A percentile compares a stretch with the other conserved stretches of the same genome.
Evolutionary conservation across 2,329 filamentous ascomycete genomes (phyloP).

Genomic region (Colletotrichum acutatum): DNA sequence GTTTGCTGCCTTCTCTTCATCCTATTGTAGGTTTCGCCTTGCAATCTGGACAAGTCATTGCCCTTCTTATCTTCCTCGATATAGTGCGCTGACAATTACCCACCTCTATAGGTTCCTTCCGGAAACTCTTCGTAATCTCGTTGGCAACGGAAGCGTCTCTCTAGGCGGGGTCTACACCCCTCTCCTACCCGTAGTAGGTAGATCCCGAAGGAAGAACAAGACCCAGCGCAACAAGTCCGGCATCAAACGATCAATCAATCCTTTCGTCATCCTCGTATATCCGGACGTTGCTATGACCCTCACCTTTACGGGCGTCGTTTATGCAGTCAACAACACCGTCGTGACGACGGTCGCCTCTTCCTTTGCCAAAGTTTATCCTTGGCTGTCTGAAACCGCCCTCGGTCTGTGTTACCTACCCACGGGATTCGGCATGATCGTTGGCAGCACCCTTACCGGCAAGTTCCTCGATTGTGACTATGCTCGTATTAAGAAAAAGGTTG

Average conservation of each 20-base stretch:
- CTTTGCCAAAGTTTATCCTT: constrained; percentile 38
- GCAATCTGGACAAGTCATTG: too few species aligned
- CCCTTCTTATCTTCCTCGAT: not conserved
- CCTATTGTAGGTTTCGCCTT: constrained; percentile 32
- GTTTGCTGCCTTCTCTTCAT: constrained; percentile 49
- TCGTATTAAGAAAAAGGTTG: constrained; percentile 35
- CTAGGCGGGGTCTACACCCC: constrained; percentile 36
- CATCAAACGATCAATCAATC: constrained; percentile 38
- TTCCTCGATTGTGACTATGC: constrained; percentile 45
- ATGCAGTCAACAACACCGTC: constrained; percentile 48
- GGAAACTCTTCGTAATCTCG: constrained; percentile 44
- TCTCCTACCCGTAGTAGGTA: constrained; percentile 36
- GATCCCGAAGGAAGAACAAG: constrained; percentile 21
- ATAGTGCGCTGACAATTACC: not conserved
- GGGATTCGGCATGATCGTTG: constrained; percentile 44
- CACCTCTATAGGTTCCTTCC: constrained; percentile 39
- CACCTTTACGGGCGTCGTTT: constrained; percentile 46
- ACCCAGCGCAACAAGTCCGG: not conserved
- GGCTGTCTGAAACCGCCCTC: constrained; percentile 44
- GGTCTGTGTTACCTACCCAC: constrained; percentile 46
- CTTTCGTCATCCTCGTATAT: constrained; percentile 45
- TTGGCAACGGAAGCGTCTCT: constrained; percentile 41
- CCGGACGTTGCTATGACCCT: constrained; percentile 45
- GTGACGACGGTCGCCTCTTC: constrained; percentile 48
- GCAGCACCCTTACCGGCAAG: constrained; percentile 42